Base-by-base conservation (phyloP, 768 basidiomycete genomes). In the Hemileccinum rubropunctum region DNA sequence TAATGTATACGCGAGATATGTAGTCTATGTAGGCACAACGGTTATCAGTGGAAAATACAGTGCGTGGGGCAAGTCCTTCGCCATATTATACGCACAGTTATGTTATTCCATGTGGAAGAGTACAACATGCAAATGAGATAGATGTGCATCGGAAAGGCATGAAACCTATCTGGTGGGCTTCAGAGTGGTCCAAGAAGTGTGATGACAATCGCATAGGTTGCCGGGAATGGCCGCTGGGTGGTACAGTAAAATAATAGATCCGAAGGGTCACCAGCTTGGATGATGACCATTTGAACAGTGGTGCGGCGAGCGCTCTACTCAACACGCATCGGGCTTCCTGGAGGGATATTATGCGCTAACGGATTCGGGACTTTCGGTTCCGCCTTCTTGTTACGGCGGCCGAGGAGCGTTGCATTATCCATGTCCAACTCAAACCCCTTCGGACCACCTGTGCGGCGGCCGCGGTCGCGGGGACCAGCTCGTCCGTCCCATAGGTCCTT, bases 371-470 rank as follows among this genome's bases (percentile, higher is more conserved):
- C 70, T 65, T 34, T 61, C 47, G 17, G 59, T 52, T 48, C 53
- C 7, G 59, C 63, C 20, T 71, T 74, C 52, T 71, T 76, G 57
- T 83, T 82, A 51, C 89, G 71, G 56, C 88, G 71, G 12, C 89
- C 92, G 6, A 98, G 76, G 1, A 98, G 70, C 3, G 95, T 98
- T 20, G 97, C 91, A 50, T 78, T 83, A 58, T 88, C 81, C 45
- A 99, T 71, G 63, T 93, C 88, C 49, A 99, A 78, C 64, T 98
- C 91, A 61, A 99, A 99, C 9, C 64, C 74, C 30, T 52, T 64
- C 33, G 49, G 42, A 21, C 61, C 59, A 43, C 62, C 54, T 23
- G 54, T 26, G 23, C 72, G 61, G 43, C 67, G 64, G 32, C 78
- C 81, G 6, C 65, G 74, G 67, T 88, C 87, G n/a, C 86, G 70